Conservation (phyloP, 1,139 yeast genomes). For the Wickerhamiella infanticola region DNA sequence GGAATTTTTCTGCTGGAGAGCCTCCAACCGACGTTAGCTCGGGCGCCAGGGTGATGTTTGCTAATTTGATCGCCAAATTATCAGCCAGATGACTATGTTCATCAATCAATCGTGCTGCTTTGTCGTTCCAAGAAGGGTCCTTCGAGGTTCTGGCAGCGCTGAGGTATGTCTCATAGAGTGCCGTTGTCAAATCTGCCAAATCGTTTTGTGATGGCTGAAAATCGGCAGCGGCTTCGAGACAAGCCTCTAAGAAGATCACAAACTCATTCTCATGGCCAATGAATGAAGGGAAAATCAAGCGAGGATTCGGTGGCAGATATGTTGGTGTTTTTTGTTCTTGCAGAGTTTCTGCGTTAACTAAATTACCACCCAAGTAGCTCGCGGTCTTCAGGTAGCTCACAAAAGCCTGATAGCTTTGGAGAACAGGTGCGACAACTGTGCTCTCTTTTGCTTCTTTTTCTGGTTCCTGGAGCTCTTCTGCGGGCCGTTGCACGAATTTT, state of each 20-base stretch:
- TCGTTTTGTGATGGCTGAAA: slow-evolving; percentile 62
- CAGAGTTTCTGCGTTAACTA: slow-evolving; percentile 13
- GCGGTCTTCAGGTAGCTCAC: slow-evolving; percentile 35
- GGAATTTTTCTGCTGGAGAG: slow-evolving; percentile 10
- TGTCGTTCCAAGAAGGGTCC: slow-evolving; percentile 43
- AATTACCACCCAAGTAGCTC: slow-evolving; percentile 9
- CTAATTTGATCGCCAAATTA: slow-evolving; percentile 44
- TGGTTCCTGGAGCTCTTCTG: not conserved
- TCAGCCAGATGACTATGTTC: slow-evolving; percentile 36
- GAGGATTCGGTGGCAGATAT: slow-evolving; percentile 83
- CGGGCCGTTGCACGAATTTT: slow-evolving; percentile 36
- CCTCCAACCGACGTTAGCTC: slow-evolving; percentile 10
- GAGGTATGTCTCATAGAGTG: slow-evolving; percentile 70
- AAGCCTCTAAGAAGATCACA: slow-evolving; percentile 88
- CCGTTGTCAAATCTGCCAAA: slow-evolving; percentile 54
- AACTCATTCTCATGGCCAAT: slow-evolving; percentile 74
- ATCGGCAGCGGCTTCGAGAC: slow-evolving; percentile 61
- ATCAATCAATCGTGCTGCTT: slow-evolving; percentile 41
- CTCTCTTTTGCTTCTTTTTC: not conserved
- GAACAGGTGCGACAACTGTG: slow-evolving; percentile 17
- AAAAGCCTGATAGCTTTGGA: slow-evolving; percentile 58
- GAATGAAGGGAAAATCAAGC: slow-evolving; percentile 74
- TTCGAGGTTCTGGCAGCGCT: slow-evolving; percentile 35
- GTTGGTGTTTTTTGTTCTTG: slow-evolving; percentile 34
- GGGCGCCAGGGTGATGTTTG: slow-evolving; percentile 6